Percentiles rank a stretch among this genome's conserved stretches.
Conservation (phyloP, 257 asterid species). For the Thymus quinquecostatus region DNA sequence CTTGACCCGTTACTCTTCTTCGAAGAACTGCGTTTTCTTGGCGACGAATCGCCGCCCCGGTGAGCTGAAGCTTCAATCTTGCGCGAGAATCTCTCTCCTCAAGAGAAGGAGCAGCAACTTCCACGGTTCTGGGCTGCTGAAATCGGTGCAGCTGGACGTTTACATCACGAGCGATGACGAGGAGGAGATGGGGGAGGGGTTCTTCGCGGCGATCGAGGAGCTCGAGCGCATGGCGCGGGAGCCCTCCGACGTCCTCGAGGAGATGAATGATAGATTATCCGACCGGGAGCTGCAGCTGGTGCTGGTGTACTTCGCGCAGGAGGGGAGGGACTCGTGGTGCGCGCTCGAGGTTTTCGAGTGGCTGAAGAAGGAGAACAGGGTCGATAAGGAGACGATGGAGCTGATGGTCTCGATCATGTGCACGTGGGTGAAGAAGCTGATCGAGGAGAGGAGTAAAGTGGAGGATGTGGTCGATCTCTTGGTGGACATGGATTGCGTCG, state of each 20-base stretch:
- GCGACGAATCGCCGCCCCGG: constrained; percentile 30
- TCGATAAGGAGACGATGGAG: constrained; percentile 94
- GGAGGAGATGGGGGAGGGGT: constrained; percentile 86
- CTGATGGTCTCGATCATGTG: constrained; percentile 97
- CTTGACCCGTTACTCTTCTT: constrained; percentile 30
- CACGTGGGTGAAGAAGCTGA: constrained; percentile 86
- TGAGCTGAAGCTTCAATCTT: constrained; percentile 33
- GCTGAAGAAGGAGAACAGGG: constrained; percentile 92
- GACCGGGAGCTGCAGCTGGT: constrained; percentile 87
- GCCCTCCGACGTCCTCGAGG: constrained; percentile 93
- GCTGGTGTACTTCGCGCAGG: constrained; percentile 87
- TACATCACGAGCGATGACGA: constrained; percentile 80
- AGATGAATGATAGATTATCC: constrained; percentile 78
- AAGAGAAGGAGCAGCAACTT: constrained; percentile 31
- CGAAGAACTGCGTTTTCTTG: constrained; percentile 32
- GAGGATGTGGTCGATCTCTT: constrained; percentile 81
- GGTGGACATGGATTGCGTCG: constrained; percentile 98
- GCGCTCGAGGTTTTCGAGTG: constrained; percentile 96
- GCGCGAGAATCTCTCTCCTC: constrained; percentile 28
- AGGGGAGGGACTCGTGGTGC: constrained; percentile 99
- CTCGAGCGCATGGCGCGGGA: constrained; percentile 91
- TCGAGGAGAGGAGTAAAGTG: constrained; percentile 64
- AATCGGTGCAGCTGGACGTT: constrained; percentile 72
- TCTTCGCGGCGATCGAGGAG: constrained; percentile 92
- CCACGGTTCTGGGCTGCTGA: constrained; percentile 42